Conservation (phyloP, 2,329 filamentous ascomycete genomes). For the Neocatenulostroma microsporum region DNA sequence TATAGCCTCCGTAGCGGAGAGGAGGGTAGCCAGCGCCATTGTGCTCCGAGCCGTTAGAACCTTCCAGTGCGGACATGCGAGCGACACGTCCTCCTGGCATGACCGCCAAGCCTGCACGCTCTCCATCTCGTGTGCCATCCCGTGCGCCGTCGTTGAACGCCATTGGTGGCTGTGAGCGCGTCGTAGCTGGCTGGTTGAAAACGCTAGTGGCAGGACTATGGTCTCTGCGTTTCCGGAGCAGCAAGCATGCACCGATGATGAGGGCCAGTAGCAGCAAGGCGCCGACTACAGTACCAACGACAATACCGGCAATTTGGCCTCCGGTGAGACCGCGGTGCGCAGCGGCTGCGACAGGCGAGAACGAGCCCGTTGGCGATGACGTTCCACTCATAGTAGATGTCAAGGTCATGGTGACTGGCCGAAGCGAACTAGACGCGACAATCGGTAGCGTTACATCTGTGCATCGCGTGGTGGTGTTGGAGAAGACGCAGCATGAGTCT, state of each 20-base stretch:
- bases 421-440: conserved; percentile 51
- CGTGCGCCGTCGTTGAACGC: conserved; percentile 34
- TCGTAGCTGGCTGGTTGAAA: conserved; percentile 80
- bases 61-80: conserved; percentile 89
- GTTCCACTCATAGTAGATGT: conserved; percentile 41
- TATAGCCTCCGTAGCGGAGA: conserved; percentile 29
- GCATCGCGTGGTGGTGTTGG: conserved; percentile 67
- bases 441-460: conserved; percentile 65
- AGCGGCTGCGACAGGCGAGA: conserved; percentile 20
- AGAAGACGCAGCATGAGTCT: conserved; percentile 86
- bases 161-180: conserved; percentile 35
- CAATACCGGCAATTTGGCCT: conserved; percentile 86
- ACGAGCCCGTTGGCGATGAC: conserved; percentile 3
- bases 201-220: conserved; percentile 62
- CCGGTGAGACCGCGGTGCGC: conserved; percentile 56
- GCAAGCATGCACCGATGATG: conserved; percentile 51
- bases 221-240: conserved; percentile 47
- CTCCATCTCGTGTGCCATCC: conserved; percentile 33
- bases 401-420: conserved; percentile 56
- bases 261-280: conserved; percentile 61
- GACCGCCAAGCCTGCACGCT: conserved; percentile 56
- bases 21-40: conserved; percentile 45
- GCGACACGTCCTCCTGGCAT: conserved; percentile 84
- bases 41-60: conserved; percentile 51
- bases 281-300: conserved; percentile 69